Conservation (phyloP, 1,284 basidiomycete genomes). For the Marasmius fiardii region DNA sequence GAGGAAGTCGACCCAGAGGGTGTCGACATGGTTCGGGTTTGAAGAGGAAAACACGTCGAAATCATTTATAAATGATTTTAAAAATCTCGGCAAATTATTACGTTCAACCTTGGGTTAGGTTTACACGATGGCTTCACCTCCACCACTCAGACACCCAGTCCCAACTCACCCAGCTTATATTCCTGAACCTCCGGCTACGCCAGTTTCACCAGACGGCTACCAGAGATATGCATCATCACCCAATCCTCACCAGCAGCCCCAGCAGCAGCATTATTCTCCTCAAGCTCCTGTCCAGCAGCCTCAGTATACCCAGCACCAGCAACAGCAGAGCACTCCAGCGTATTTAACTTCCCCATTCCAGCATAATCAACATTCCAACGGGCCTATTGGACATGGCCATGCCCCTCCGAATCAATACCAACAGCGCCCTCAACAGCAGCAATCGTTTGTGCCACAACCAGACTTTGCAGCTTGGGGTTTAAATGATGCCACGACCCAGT, state of each 20-base stretch:
- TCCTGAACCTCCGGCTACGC: conserved; percentile 84
- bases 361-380: conserved; percentile 20
- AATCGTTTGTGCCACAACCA: conserved; percentile 20
- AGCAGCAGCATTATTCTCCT: conserved; percentile 25
- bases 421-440: conserved; percentile 24
- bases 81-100: no score
- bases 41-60: conserved; percentile 2
- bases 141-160: conserved; percentile 84
- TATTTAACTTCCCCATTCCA: conserved; percentile 20
- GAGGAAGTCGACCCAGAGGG: neutral
- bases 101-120: neutral
- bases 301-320: conserved; percentile 1
- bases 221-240: conserved; percentile 71
- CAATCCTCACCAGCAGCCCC: conserved; percentile 28
- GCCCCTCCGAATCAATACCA: conserved; percentile 21
- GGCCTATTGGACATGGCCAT: conserved; percentile 9
- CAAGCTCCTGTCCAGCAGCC: conserved; percentile 21
- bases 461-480: conserved; percentile 77
- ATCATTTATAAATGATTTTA: neutral
- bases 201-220: conserved; percentile 72
- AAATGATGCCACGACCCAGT: conserved; percentile 92
- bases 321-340: conserved; percentile 11
- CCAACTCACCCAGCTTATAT: conserved; percentile 89
- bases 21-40: conserved; percentile 6
- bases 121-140: conserved; percentile 48